Base-by-base conservation (phyloP, 495 filamentous ascomycete genomes). In the Daldinia caldariorum region DNA sequence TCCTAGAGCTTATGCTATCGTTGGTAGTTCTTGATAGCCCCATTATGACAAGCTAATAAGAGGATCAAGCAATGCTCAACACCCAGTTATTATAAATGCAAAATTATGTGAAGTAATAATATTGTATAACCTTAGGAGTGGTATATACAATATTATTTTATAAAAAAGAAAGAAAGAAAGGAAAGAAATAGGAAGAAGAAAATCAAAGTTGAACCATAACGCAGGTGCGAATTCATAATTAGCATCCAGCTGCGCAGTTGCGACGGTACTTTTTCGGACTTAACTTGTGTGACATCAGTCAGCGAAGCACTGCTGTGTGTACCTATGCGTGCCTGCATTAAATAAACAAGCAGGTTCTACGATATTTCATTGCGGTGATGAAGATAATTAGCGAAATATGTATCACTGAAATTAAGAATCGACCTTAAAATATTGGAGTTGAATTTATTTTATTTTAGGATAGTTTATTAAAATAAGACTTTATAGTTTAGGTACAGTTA, bases 211-310 rank as follows among this genome's bases (percentile, higher is more conserved):
- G 22, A 9, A 32, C 49, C 6, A 4, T 4, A 53, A 32, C 49
- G 49, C 49, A 53, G 26, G 26, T 53, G 49, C 22, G 49, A 53
- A 32, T 47, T 47, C 3, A 4, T 47, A 22, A 12, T 47, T 47
- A 22, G 6, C 43, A 12, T 47, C 3, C 9, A 64, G n/a, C n/a
- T 16, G 50, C 62, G 62, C 62, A 64, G 31, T 18, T 64, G 62
- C 53, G 62, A 32, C 62, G 53, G 62, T 56, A 26, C 29, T 29
- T 18, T 20, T 29, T 18, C 26, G 13, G 49, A 14, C 10, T 50
- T 39, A 18, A 6, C 18, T 31, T 39, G 41, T 39, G 53, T 57
- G 56, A 64, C 53, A n/a, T 29, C 31, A 50, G 34, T 1, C 16
- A n/a, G n/a, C n/a, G n/a, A n/a, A n/a, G 16, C 18, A 26, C 54